These are phyloP conservation scores for Entomortierella parvispora DNA, from an alignment of 192 early-diverging fungal species.

Conservation along the genomic window DNA sequence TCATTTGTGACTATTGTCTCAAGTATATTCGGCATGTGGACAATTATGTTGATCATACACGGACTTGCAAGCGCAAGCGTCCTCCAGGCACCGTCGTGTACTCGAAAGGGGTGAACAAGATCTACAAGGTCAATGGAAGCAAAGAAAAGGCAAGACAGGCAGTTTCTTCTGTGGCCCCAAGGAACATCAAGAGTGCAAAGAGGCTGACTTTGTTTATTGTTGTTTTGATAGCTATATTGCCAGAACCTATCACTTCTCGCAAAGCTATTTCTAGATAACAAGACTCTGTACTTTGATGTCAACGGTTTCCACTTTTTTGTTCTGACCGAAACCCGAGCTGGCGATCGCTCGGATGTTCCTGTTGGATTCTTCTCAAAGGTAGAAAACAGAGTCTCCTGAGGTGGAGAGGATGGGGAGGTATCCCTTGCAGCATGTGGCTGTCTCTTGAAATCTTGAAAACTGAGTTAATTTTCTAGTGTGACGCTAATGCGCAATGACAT, in stretches of 20 bases:
- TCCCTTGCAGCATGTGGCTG: no score
- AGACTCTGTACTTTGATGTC: conserved; percentile 95
- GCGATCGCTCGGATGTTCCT: conserved; percentile 68
- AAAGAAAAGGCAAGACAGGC: conserved; percentile 71
- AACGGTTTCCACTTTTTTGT: conserved; percentile 96
- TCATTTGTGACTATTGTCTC: conserved; percentile 92
- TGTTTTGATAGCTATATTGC: conserved; percentile 78
- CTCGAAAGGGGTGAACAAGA: conserved; percentile 68
- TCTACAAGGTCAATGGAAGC: conserved; percentile 92
- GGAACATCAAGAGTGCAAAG: background rate
- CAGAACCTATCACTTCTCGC: conserved; percentile 94
- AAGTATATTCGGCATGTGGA: conserved; percentile 90
- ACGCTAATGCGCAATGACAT: conserved; percentile 4
- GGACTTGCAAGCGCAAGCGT: conserved; percentile 63
- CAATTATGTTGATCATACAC: conserved; percentile 52
- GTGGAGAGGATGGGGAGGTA: background rate
- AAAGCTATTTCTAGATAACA: conserved; percentile 97
- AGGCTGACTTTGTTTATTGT: background rate
- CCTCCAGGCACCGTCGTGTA: conserved; percentile 90
- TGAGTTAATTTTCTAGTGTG: background rate
- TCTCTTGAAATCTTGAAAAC: no score
- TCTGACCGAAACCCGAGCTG: conserved; percentile 66
- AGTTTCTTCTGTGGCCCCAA: background rate
- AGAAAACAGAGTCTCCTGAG: background rate
- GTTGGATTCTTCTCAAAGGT: conserved; percentile 98